Base-by-base conservation (phyloP, 805 yeast species). In the Candida ulmi region DNA sequence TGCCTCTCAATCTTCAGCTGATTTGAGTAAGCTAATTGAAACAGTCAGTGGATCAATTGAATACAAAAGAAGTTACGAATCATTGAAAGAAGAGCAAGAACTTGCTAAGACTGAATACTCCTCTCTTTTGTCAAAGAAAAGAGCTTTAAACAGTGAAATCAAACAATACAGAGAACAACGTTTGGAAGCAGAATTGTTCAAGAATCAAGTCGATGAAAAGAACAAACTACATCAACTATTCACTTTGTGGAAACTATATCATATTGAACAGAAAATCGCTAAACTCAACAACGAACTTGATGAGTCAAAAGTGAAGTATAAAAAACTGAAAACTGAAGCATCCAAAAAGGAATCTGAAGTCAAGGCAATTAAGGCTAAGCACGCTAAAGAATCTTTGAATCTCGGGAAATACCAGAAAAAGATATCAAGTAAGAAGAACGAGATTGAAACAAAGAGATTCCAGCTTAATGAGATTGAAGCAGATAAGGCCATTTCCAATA, bases 1-100 rank as follows among this genome's bases (percentile, higher is more conserved):
- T 30, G 98, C 98, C 0, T 73, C 95, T 0, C 95, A 90, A 57
- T 78, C 91, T 0, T 78, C 97, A 0, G 60, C 62, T 18, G 95
- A 88, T 29, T 68, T 93, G 43, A 77, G 95, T 2, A 70, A 65
- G 33, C 61, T 90, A 44, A 66, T 93, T 39, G 99, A 93, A 61
- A 78, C 78, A 13, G 78, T 93, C 21, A 83, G 95, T 44, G 96
- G 96, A 0, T 85, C 96, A 0, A 61, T 68, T 8, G 93, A 85
- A 30, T 74, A 58, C 48, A 73, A 76, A 34, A 66, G 65, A 23
- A 87, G 87, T 41, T 91, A 84, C 57, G 91, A 83, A 11, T 43
- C 48, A 13, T 61, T 87, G 36, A 71, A 74, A 47, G 83, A 77
- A 15, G 78, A 80, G 49, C 74, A 72, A 39, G 93, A 82, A 32